Conservation (phyloP, 2,329 filamentous ascomycete genomes). For the Lasiodiplodia hormozganensis region DNA sequence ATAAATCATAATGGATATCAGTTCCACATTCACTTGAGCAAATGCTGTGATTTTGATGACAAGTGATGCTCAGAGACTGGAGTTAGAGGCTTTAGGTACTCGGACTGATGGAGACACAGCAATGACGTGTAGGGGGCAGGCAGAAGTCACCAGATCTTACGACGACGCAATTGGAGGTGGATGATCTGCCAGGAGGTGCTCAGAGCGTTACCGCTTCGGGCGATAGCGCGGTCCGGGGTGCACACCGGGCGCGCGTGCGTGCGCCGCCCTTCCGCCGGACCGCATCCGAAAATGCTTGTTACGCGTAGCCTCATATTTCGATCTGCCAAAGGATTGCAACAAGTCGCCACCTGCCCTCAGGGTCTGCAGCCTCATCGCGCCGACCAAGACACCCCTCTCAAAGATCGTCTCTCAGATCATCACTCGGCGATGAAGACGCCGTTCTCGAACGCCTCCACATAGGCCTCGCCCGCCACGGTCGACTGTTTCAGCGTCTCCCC, state of each 20-base stretch:
- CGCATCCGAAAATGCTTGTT: conserved; percentile 12
- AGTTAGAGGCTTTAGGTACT: background rate
- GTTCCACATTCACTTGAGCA: background rate
- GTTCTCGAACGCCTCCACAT: conserved; percentile 1
- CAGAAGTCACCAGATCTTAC: background rate
- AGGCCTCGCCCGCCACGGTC: background rate
- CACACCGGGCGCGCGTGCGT: conserved; percentile 9
- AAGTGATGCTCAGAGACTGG: too few species aligned
- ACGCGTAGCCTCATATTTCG: background rate
- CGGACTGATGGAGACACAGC: background rate
- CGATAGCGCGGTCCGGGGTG: conserved; percentile 12
- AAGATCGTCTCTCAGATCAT: too few species aligned
- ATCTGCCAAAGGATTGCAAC: background rate
- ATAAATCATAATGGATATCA: conserved; percentile 11
- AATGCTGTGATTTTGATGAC: background rate
- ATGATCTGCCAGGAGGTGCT: conserved; percentile 10
- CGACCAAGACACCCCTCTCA: too few species aligned
- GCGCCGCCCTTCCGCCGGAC: conserved; percentile 12
- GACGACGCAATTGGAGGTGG: conserved; percentile 7
- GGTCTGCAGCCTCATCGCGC: background rate
- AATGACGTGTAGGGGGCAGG: conserved; percentile 6
- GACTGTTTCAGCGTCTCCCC: background rate
- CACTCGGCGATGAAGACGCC: conserved; percentile 7
- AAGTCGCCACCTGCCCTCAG: background rate
- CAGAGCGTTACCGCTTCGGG: conserved; percentile 12